These are phyloP conservation scores for Penicillium diatomitis DNA, from an alignment of 495 filamentous ascomycete species.

Conservation along the genomic window DNA sequence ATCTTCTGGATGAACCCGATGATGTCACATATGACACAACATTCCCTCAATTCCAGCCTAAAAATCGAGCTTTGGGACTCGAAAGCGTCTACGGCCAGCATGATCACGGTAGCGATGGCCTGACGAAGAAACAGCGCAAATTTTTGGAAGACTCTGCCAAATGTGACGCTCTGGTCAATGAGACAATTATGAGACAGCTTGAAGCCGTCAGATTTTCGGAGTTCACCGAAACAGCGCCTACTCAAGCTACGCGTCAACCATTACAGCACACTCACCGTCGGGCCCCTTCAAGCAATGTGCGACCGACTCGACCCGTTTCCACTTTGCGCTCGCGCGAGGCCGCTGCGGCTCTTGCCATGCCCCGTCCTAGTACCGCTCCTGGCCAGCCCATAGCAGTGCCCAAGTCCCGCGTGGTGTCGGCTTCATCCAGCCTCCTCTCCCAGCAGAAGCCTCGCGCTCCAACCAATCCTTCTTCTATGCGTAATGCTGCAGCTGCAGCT, in stretches of 20 bases:
- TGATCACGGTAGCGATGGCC: conserved; percentile 59
- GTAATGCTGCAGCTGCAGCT: conserved; percentile 51
- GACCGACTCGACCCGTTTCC: conserved; percentile 24
- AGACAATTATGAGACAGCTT: conserved; percentile 52
- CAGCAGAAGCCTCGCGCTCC: conserved; percentile 29
- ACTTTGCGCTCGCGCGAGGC: conserved; percentile 45
- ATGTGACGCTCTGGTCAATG: conserved; percentile 43
- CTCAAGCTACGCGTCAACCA: conserved; percentile 10
- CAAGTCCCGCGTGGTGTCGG: conserved; percentile 29
- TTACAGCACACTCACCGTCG: conserved; percentile 16
- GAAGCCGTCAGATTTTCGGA: conserved; percentile 47
- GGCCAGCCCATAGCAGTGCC: conserved; percentile 28
- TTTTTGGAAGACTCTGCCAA: conserved; percentile 42
- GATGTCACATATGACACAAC: conserved; percentile 55
- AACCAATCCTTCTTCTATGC: conserved; percentile 45
- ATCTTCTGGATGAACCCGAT: conserved; percentile 68
- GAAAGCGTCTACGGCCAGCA: conserved; percentile 51
- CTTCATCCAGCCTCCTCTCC: conserved; percentile 27
- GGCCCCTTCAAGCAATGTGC: conserved; percentile 16
- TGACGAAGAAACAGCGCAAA: conserved; percentile 51
- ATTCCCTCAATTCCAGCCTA: conserved; percentile 43
- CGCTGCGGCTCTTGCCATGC: conserved; percentile 43
- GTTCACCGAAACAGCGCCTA: conserved; percentile 21
- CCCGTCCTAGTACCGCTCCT: conserved; percentile 24
- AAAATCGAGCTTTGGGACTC: conserved; percentile 61